Base-by-base conservation (phyloP, 306 rosid species). In the Gynostemma pentaphyllum region DNA sequence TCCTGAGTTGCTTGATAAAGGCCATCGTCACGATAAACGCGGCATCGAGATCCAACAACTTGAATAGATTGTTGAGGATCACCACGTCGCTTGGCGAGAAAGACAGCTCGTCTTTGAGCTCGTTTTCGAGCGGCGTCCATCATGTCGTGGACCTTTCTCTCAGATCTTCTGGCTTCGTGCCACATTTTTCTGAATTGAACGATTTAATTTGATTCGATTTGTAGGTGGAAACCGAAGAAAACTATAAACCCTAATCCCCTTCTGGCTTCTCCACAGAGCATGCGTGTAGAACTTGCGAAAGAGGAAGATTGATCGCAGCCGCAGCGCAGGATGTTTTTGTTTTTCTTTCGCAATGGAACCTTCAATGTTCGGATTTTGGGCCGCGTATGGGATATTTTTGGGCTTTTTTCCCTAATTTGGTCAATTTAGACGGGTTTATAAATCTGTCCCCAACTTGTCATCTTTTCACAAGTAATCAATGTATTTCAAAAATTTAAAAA, bases 71-170 rank as follows among this genome's bases (percentile, higher is more conserved):
- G 95, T 59, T 84, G 96, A 45, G 99, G 96, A 83, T 92, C 96
- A 40, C 99, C 99, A 18, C 99, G 95, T 44, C 99, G 79, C 67
- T 84, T 92, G 40, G 99, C 96, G 7, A 92, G 82, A 68, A 83
- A 92, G 26, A 92, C 80, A 44, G 98, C 98, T 27, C 98, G 86
- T 27, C 98, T 64, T 52, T 92, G 98, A 21, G 98, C 98, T 75
- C 98, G 84, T 70, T 88, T 88, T 10, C 98, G 92, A 71, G 98
- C 98, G 0, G 95, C 95, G 88, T 92, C 98, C 98, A 92, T 92
- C 96, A 92, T 79, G 78, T 88, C 98, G 66, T 92, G 96, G 48
- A 92, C 98, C 79, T 88, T 92, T 90, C 78, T 80, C 95, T 92
- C 99, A 76, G 99, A 92, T 70, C 90, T 71, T 74, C 96, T 67